phyloP scores from a whole-genome alignment of 805 yeast genomes.

The Saccharomycopsis fermentans region DNA sequence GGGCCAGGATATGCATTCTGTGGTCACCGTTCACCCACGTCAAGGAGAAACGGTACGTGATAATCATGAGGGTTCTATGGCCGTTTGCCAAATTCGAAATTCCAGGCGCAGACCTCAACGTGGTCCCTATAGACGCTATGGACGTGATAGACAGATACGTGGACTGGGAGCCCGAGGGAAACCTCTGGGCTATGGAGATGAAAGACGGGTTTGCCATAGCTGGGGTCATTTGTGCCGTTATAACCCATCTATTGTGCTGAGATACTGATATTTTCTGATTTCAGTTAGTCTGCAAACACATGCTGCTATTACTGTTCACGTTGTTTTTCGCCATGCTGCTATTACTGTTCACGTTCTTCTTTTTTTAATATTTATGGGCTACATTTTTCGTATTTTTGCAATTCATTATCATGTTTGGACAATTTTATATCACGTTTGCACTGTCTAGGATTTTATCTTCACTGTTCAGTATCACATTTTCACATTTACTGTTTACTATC shows the following conservation, averaged over 20 bases:
- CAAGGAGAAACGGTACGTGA: background rate
- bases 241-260: background rate
- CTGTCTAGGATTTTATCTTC: too few species aligned
- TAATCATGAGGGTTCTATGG: background rate
- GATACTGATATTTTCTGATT: too few species aligned
- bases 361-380: too few species aligned
- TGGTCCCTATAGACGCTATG: background rate
- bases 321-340: too few species aligned
- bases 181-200: background rate
- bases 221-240: background rate
- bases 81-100: background rate
- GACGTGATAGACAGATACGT: background rate
- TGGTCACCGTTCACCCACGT: background rate
- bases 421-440: too few species aligned
- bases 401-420: too few species aligned
- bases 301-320: too few species aligned
- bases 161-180: background rate
- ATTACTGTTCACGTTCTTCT: too few species aligned
- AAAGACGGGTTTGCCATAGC: background rate
- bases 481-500: too few species aligned
- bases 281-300: too few species aligned
- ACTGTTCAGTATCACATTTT: too few species aligned
- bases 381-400: too few species aligned
- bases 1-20: background rate
- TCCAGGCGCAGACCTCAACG: background rate